A percentile compares a stretch with the other conserved stretches of the same genome.
phyloP scores from a whole-genome alignment of 306 rosid species.

The Inga laurina region DNA sequence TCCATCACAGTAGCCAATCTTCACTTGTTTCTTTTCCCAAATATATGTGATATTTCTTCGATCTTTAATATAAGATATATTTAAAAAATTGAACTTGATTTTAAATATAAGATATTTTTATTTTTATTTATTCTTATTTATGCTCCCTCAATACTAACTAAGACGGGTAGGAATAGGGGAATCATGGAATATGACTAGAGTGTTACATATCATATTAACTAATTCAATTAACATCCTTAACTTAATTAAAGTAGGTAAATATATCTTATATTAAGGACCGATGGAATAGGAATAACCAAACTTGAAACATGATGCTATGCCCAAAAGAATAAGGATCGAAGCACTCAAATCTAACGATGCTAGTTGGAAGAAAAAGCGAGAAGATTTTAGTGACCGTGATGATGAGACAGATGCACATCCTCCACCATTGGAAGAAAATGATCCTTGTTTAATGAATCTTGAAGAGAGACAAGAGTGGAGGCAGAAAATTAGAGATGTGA shows the following conservation, averaged over 20 bases:
- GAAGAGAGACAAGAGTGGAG: conserved; percentile 89
- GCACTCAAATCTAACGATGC: conserved; percentile 40
- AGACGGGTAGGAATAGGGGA: too few species aligned
- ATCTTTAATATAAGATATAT: too few species aligned
- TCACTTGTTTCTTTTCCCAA: background rate
- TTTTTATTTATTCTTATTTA: too few species aligned
- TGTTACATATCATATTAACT: too few species aligned
- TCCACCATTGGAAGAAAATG: conserved; percentile 28
- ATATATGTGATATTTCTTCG: background rate
- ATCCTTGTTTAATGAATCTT: conserved; percentile 56
- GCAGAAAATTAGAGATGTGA: conserved; percentile 58
- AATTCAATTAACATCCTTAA: too few species aligned
- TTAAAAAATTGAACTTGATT: too few species aligned
- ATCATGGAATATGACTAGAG: too few species aligned
- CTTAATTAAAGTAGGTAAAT: too few species aligned
- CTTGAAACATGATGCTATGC: conserved; percentile 32
- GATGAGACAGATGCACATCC: conserved; percentile 45
- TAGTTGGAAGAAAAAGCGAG: conserved; percentile 33
- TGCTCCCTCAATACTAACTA: too few species aligned
- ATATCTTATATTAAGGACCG: too few species aligned
- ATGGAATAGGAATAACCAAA: background rate
- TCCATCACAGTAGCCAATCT: background rate
- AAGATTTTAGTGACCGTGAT: conserved; percentile 45
- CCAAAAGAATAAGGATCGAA: conserved; percentile 29
- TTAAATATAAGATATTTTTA: too few species aligned